Conservation (phyloP, 2,329 filamentous ascomycete species). For the Fusarium acutatum region DNA sequence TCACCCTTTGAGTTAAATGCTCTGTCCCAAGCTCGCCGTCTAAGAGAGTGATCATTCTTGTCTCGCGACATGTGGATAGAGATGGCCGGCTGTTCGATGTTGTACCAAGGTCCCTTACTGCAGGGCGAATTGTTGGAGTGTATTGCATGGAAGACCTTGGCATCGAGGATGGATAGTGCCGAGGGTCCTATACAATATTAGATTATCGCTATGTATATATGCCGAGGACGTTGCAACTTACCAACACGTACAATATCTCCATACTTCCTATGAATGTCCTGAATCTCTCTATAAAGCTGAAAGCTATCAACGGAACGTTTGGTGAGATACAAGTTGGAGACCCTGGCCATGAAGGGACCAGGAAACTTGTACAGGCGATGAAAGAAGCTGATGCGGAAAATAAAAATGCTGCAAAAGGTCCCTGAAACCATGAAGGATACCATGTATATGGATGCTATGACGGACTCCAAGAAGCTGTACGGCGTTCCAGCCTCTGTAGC, state of each 20-base stretch:
- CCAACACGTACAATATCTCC: not conserved
- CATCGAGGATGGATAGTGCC: not conserved
- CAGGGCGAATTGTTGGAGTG: not conserved
- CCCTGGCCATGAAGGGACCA: not conserved
- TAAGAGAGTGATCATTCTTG: not conserved
- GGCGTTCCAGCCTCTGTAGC: fast-evolving
- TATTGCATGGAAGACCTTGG: not conserved
- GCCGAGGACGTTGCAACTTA: fast-evolving
- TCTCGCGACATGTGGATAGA: not conserved
- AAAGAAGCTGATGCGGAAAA: not conserved
- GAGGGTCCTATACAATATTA: not conserved
- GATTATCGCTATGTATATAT: fast-evolving
- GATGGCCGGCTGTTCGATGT: not conserved
- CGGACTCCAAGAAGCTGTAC: not conserved
- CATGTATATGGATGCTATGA: not conserved
- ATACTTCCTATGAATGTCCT: not conserved
- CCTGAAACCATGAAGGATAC: not conserved
- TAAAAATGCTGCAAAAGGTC: not conserved
- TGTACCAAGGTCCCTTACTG: not conserved
- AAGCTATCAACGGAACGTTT: not conserved
- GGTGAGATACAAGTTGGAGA: not conserved
- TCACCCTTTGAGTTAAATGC: not conserved
- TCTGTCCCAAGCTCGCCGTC: not conserved
- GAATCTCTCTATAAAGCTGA: not conserved
- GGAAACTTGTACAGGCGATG: not conserved